A percentile compares a stretch with the other conserved stretches of the same genome.
Evolutionary conservation across 768 basidiomycete genomes (phyloP).

Genomic region (Butyriboletus loyo): DNA sequence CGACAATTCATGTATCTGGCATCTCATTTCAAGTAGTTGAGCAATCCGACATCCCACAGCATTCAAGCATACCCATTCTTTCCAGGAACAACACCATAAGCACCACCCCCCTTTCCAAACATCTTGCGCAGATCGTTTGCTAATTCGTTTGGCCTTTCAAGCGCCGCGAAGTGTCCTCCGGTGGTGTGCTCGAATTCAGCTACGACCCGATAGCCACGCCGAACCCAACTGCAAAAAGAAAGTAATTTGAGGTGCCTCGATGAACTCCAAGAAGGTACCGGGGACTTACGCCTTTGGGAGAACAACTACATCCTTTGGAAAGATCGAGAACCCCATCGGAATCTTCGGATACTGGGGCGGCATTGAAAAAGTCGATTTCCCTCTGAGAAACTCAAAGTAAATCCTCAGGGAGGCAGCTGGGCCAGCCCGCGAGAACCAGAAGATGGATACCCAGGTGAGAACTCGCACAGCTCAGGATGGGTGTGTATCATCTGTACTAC

Average conservation of each 20-base stretch:
- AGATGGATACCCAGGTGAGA: constrained; percentile 58
- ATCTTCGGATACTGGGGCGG: constrained; percentile 17
- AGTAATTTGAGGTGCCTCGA: not conserved
- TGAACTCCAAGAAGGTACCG: not conserved
- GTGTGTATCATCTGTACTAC: not conserved
- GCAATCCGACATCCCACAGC: too few relatives aligned
- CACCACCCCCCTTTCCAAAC: constrained; percentile 53
- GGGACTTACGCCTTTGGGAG: constrained; percentile 38
- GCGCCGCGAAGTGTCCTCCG: constrained; percentile 61
- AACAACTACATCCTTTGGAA: constrained; percentile 46
- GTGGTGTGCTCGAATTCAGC: constrained; percentile 46
- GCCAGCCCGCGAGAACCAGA: constrained; percentile 56
- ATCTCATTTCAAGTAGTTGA: not conserved
- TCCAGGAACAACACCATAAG: constrained; percentile 45
- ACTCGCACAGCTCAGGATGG: constrained; percentile 34
- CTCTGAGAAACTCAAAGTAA: constrained; percentile 46
- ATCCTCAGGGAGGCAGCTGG: constrained; percentile 57
- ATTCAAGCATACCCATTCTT: constrained; percentile 39
- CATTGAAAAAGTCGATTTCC: not conserved
- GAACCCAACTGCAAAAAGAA: constrained; percentile 39
- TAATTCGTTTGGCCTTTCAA: constrained; percentile 48
- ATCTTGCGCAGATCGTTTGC: constrained; percentile 52
- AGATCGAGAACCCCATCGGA: constrained; percentile 49
- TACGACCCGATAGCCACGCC: constrained; percentile 38
- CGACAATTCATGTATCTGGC: not conserved